Percentiles rank a stretch among this genome's conserved stretches.
These are phyloP conservation scores for Ophiostoma himal-ulmi DNA, from an alignment of 2,329 filamentous ascomycete species.

Conservation along the genomic window DNA sequence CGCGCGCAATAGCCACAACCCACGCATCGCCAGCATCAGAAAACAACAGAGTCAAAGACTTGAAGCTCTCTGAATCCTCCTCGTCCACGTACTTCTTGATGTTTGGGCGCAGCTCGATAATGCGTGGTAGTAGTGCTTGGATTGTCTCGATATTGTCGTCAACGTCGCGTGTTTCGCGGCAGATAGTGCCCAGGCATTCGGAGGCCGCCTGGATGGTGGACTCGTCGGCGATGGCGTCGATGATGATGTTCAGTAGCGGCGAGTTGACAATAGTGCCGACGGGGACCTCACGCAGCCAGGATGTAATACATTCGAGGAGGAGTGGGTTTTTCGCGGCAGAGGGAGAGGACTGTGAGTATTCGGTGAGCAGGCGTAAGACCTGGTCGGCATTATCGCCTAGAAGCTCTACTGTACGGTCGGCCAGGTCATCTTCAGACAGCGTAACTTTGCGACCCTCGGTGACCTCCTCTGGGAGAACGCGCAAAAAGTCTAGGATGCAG, in stretches of 20 bases:
- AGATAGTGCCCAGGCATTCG: constrained; percentile 87
- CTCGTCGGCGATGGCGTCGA: constrained; percentile 70
- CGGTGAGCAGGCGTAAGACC: constrained; percentile 79
- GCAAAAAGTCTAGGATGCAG: constrained; percentile 90
- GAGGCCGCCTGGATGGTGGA: constrained; percentile 79
- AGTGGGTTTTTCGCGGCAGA: constrained; percentile 74
- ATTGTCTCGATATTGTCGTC: constrained; percentile 84
- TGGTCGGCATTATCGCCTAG: constrained; percentile 84
- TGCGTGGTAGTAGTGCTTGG: constrained; percentile 70
- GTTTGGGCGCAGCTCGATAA: constrained; percentile 70
- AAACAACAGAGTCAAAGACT: constrained; percentile 83
- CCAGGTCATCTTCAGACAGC: constrained; percentile 93
- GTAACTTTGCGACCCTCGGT: constrained; percentile 99
- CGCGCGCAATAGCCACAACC: constrained; percentile 83
- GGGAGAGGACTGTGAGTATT: constrained; percentile 74
- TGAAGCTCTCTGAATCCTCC: constrained; percentile 80
- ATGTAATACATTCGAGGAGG: constrained; percentile 90
- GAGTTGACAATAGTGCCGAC: constrained; percentile 77
- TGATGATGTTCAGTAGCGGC: constrained; percentile 72
- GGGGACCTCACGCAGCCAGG: constrained; percentile 91
- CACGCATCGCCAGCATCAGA: constrained; percentile 90
- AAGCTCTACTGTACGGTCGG: constrained; percentile 76
- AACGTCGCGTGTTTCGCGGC: constrained; percentile 86
- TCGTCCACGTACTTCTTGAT: constrained; percentile 69
- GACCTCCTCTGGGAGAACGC: constrained; percentile 96